These are phyloP conservation scores for Lecanicillium sp. DNA, from an alignment of 2,329 filamentous ascomycete genomes.

Conservation along the genomic window DNA sequence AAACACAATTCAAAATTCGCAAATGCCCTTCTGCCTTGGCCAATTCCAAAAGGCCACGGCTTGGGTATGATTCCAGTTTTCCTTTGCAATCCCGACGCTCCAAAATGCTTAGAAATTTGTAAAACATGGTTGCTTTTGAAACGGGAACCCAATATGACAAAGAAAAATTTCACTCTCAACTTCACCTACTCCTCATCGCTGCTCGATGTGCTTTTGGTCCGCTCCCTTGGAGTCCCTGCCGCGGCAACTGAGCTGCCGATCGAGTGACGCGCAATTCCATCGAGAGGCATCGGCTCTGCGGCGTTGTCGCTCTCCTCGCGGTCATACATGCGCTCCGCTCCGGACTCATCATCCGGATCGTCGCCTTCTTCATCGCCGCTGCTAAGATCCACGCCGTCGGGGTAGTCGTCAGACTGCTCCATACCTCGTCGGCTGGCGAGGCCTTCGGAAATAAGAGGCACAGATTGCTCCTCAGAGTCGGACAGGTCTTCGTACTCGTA, in stretches of 20 bases:
- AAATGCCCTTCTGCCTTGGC: no score
- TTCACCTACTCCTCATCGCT: slow-evolving; percentile 7
- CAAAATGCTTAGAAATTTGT: no score
- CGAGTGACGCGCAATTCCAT: slow-evolving; percentile 16
- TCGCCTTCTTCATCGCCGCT: slow-evolving; percentile 38
- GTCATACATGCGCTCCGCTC: slow-evolving; percentile 27
- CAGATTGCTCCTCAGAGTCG: slow-evolving; percentile 22
- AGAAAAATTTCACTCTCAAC: slow-evolving; percentile 20
- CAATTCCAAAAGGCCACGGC: no score
- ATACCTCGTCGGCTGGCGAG: slow-evolving; percentile 29
- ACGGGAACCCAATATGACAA: no score
- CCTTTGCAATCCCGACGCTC: no score
- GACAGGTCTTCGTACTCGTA: slow-evolving; percentile 27
- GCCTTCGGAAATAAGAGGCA: slow-evolving; percentile 20
- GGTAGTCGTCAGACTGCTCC: slow-evolving; percentile 36
- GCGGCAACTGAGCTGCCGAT: slow-evolving; percentile 29
- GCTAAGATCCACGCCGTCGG: slow-evolving; percentile 33
- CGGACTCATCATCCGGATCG: slow-evolving; percentile 31
- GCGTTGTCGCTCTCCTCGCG: slow-evolving; percentile 13
- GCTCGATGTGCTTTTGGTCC: slow-evolving; percentile 28
- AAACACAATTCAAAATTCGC: no score
- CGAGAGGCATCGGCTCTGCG: slow-evolving; percentile 11
- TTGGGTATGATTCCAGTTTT: no score
- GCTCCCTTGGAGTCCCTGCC: slow-evolving; percentile 24
- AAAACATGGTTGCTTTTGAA: no score